A percentile compares a stretch with the other conserved stretches of the same genome.
These are phyloP conservation scores for Balakata baccata DNA, from an alignment of 345 rosid species.

Conservation along the genomic window DNA sequence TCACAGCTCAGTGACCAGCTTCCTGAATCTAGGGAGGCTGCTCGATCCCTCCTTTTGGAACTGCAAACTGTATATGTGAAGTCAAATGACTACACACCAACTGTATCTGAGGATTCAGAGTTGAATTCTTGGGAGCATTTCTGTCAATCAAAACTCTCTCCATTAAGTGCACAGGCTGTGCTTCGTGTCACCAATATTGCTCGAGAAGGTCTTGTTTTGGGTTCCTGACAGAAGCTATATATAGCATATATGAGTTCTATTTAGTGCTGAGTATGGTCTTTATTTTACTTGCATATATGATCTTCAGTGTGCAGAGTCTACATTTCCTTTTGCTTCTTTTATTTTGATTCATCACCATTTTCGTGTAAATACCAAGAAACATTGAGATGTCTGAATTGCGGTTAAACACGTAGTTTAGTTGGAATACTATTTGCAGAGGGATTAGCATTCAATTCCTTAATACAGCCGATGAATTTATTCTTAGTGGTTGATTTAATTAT, in stretches of 20 bases:
- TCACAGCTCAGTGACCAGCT: constrained; percentile 92
- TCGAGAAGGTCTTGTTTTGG: constrained; percentile 43
- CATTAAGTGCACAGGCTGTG: constrained; percentile 83
- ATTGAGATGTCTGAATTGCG: constrained; percentile 22
- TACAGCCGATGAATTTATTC: background rate
- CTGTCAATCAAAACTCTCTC: constrained; percentile 76
- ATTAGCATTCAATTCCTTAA: background rate
- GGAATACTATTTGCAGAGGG: constrained; percentile 29
- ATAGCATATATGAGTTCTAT: constrained; percentile 14
- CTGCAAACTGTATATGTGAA: constrained; percentile 70
- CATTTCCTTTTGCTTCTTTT: constrained; percentile 11
- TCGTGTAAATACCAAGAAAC: constrained; percentile 44
- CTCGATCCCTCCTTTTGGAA: constrained; percentile 74
- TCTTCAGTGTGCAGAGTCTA: constrained; percentile 25
- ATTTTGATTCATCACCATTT: constrained; percentile 21
- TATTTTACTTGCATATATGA: constrained; percentile 22
- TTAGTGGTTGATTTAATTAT: background rate
- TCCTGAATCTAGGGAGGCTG: constrained; percentile 95
- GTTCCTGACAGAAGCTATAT: constrained; percentile 38
- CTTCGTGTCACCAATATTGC: constrained; percentile 73
- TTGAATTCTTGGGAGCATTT: constrained; percentile 69
- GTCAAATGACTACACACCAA: constrained; percentile 31
- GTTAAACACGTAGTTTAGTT: constrained; percentile 32
- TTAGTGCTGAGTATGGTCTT: constrained; percentile 18
- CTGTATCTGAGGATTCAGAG: constrained; percentile 44